phyloP scores from a whole-genome alignment of 495 filamentous ascomycete species.

The Neurospora sp. region DNA sequence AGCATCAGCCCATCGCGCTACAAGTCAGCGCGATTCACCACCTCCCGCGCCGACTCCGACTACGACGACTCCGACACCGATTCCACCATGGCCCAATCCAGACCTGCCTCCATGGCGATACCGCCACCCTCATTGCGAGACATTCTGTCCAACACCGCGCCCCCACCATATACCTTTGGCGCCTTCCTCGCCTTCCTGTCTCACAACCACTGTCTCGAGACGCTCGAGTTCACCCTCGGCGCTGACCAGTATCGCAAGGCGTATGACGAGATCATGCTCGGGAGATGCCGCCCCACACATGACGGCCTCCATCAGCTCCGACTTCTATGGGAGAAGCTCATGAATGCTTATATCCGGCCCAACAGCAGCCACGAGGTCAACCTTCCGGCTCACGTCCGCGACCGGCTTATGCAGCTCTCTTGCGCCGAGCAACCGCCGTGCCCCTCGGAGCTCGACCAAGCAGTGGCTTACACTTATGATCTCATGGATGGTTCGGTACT shows the following conservation, averaged over 20 bases:
- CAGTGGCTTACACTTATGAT: slow-evolving; percentile 85
- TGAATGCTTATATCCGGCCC: slow-evolving; percentile 66
- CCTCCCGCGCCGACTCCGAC: slow-evolving; percentile 28
- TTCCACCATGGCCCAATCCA: slow-evolving; percentile 36
- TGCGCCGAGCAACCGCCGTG: slow-evolving; percentile 55
- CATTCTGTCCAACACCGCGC: slow-evolving; percentile 77
- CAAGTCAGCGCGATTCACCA: slow-evolving; percentile 27
- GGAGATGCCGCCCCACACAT: background rate
- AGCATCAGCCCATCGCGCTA: slow-evolving; percentile 28
- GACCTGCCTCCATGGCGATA: slow-evolving; percentile 37
- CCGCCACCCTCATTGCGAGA: slow-evolving; percentile 77
- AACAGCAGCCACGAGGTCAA: slow-evolving; percentile 88
- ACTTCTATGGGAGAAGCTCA: slow-evolving; percentile 58
- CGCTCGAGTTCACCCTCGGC: slow-evolving; percentile 94
- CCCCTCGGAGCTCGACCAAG: slow-evolving; percentile 72
- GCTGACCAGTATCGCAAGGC: slow-evolving; percentile 79
- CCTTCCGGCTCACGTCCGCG: slow-evolving; percentile 75
- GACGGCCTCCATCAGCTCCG: slow-evolving; percentile 6
- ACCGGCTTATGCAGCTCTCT: slow-evolving; percentile 60
- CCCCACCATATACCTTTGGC: slow-evolving; percentile 81
- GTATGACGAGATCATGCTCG: slow-evolving; percentile 45
- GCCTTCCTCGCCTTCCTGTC: slow-evolving; percentile 97
- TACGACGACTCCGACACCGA: slow-evolving; percentile 31
- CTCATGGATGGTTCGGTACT: slow-evolving; percentile 95
- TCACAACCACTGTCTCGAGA: slow-evolving; percentile 96